Evolutionary conservation across 768 basidiomycete species (phyloP).

Genomic region (Boletellus ananas): DNA sequence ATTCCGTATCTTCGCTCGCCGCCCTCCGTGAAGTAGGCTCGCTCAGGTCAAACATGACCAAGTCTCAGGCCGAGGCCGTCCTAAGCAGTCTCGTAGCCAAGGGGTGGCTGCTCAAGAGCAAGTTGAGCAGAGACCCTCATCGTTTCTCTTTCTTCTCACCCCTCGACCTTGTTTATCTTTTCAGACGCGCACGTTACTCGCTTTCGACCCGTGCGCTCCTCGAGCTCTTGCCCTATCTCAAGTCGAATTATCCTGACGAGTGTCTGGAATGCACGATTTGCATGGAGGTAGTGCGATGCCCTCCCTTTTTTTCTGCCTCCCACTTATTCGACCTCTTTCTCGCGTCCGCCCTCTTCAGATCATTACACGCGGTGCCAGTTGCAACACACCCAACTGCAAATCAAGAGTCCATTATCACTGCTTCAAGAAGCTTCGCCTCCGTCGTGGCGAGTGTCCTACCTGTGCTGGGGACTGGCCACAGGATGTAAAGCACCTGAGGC

Average conservation of each 20-base stretch:
- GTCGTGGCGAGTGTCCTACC: conserved; percentile 47
- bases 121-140: conserved; percentile 40
- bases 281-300: conserved; percentile 46
- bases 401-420: conserved; percentile 63
- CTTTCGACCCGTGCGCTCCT: conserved; percentile 71
- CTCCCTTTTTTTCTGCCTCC: neutral
- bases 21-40: conserved; percentile 67
- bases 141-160: neutral
- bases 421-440: conserved; percentile 47
- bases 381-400: conserved; percentile 59
- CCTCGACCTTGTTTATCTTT: neutral
- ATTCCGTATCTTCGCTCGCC: conserved; percentile 71
- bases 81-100: conserved; percentile 80
- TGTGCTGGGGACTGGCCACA: conserved; percentile 61
- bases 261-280: conserved; percentile 72
- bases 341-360: conserved; percentile 39
- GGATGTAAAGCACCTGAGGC: conserved; percentile 44
- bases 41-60: conserved; percentile 63
- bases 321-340: neutral
- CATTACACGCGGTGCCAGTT: conserved; percentile 65
- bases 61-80: conserved; percentile 69
- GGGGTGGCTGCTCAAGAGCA: conserved; percentile 75
- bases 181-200: conserved; percentile 66
- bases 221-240: conserved; percentile 73
- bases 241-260: conserved; percentile 67